Conservation (phyloP, 202 grass and related monocot species). For the Bolboschoenoplectus hybrid region DNA sequence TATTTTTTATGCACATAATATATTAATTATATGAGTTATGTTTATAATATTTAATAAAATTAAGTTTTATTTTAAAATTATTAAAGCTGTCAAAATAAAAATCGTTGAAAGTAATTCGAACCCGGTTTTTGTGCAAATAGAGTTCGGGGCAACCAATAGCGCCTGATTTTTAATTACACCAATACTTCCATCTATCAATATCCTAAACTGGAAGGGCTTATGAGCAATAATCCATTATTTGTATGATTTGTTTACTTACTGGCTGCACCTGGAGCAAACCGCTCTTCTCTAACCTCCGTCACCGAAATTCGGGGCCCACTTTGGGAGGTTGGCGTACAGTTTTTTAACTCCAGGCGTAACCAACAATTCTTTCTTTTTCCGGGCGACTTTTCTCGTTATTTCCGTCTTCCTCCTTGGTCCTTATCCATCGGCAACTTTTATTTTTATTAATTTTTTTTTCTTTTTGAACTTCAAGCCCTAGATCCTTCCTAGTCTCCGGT, state of each 20-base stretch:
- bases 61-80: no score
- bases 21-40: no score
- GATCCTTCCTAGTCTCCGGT: constrained; percentile 29
- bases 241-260: background rate
- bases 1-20: no score
- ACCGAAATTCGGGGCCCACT: background rate
- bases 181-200: background rate
- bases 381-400: constrained; percentile 35
- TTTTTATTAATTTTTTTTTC: background rate
- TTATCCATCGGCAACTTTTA: constrained; percentile 34
- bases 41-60: no score
- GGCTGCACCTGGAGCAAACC: background rate
- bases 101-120: background rate
- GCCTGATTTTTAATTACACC: no score
- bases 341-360: background rate
- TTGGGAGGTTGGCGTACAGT: background rate
- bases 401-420: constrained; percentile 33
- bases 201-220: constrained; percentile 11
- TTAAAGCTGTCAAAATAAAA: background rate
- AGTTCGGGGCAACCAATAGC: no score
- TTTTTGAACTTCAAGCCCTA: constrained; percentile 30
- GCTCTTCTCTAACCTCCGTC: background rate
- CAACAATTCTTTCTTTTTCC: background rate
- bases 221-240: background rate
- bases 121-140: no score